phyloP scores from a whole-genome alignment of 225 moss, liverwort and hornwort genomes.

The Antitrichia curtipendula region DNA sequence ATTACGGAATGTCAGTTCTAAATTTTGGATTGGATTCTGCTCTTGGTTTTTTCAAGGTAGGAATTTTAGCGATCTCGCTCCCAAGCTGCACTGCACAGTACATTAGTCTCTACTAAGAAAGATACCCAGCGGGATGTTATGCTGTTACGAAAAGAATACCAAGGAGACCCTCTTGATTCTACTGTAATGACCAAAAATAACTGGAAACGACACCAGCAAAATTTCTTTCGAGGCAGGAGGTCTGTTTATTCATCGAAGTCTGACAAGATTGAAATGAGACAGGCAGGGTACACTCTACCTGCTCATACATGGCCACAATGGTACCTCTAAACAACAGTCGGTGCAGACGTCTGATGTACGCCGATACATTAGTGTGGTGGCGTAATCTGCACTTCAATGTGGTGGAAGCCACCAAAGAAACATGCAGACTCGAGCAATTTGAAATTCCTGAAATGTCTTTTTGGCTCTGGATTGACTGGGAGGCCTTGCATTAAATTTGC shows the following conservation, averaged over 20 bases:
- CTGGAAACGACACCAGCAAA: not conserved
- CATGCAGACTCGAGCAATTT: not conserved
- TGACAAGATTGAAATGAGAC: not conserved
- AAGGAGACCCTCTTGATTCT: not conserved
- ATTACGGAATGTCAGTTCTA: too few species aligned
- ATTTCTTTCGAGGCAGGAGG: not conserved
- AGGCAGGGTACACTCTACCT: not conserved
- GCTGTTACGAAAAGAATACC: not conserved
- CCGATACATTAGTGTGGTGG: not conserved
- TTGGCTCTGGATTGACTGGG: not conserved
- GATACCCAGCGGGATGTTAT: not conserved
- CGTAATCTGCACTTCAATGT: not conserved
- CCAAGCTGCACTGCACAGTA: not conserved
- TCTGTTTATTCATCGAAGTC: not conserved
- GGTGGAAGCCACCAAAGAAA: not conserved
- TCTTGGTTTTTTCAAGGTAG: too few species aligned
- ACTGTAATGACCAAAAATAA: not conserved
- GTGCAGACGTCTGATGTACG: not conserved
- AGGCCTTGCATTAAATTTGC: not conserved
- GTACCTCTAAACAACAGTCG: not conserved
- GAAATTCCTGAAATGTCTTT: not conserved
- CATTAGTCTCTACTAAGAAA: not conserved
- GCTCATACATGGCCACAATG: not conserved
- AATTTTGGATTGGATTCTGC: not conserved
- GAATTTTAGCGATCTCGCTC: not conserved